Percentiles rank a stretch among this genome's conserved stretches.
Evolutionary conservation across 768 basidiomycete species (phyloP).

Genomic region (Strobilomyces confusus): DNA sequence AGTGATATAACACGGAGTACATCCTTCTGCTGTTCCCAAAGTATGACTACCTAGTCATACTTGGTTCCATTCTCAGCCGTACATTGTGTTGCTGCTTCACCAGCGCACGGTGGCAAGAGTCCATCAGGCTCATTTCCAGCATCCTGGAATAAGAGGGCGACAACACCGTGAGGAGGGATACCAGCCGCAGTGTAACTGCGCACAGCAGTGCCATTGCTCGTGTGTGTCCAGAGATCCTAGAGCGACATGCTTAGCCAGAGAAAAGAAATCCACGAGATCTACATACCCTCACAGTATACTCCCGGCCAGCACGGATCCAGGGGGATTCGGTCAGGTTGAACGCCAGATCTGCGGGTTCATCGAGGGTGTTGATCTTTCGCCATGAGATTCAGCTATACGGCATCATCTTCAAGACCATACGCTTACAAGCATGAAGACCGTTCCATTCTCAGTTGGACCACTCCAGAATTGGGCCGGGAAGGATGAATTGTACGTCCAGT

Average conservation of each 20-base stretch:
- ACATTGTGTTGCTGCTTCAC: constrained; percentile 45
- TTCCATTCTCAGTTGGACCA: constrained; percentile 57
- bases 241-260: background rate
- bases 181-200: constrained; percentile 44
- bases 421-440: constrained; percentile 62
- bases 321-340: constrained; percentile 67
- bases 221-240: constrained; percentile 72
- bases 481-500: constrained; percentile 36
- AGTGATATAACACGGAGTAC: background rate
- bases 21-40: background rate
- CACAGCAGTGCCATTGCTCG: constrained; percentile 60
- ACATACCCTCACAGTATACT: constrained; percentile 58
- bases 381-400: background rate
- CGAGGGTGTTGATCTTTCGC: constrained; percentile 52
- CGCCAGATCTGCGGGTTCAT: constrained; percentile 49
- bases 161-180: constrained; percentile 64
- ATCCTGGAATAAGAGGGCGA: constrained; percentile 59
- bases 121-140: constrained; percentile 65
- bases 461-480: constrained; percentile 69
- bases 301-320: constrained; percentile 62
- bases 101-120: constrained; percentile 51
- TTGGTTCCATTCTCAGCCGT: constrained; percentile 55
- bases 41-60: constrained; percentile 11
- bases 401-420: background rate
- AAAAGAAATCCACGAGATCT: background rate